phyloP scores from a whole-genome alignment of 2,329 filamentous ascomycete genomes.

The Chrysosporium queenslandicum region DNA sequence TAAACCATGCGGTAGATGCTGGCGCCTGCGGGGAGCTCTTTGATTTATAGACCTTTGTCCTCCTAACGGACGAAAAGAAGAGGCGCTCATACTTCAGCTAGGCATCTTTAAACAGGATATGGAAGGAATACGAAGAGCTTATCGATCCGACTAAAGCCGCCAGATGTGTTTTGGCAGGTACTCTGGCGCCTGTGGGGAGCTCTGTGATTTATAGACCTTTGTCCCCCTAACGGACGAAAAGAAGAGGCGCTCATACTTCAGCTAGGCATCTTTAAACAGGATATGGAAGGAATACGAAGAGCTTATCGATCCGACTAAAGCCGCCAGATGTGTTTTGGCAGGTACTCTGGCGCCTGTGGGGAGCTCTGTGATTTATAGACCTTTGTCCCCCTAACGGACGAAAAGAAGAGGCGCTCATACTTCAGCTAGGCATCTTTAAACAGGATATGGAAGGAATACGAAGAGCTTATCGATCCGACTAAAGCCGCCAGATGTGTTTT shows the following conservation, averaged over 20 bases:
- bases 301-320: neutral
- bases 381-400: neutral
- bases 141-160: neutral
- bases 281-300: neutral
- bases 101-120: neutral
- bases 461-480: neutral
- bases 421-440: neutral
- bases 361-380: neutral
- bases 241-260: neutral
- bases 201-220: neutral
- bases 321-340: neutral
- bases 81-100: neutral
- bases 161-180: neutral
- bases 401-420: neutral
- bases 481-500: neutral
- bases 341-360: neutral
- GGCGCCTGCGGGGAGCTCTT: neutral
- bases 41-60: neutral
- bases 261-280: neutral
- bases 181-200: neutral
- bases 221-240: neutral
- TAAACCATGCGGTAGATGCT: neutral
- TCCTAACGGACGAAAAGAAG: neutral
- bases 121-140: neutral
- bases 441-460: neutral